A percentile compares a stretch with the other conserved stretches of the same genome.
These are phyloP conservation scores for Arxiozyma slooffiae DNA, from an alignment of 1,139 yeast genomes.

Conservation along the genomic window DNA sequence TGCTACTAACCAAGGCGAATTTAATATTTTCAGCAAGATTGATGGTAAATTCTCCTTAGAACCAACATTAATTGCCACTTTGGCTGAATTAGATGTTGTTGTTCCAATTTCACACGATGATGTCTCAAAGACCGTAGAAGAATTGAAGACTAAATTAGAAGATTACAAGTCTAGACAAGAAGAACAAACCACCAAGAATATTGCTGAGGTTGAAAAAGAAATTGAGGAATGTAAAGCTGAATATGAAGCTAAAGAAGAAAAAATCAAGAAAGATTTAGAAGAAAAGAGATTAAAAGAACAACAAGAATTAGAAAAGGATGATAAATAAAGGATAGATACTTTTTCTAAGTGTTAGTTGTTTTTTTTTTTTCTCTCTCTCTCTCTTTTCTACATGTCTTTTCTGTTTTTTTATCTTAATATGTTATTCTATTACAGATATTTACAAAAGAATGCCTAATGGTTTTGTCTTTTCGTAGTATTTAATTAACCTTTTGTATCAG, in stretches of 20 bases:
- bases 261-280: slow-evolving; percentile 33
- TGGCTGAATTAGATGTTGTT: slow-evolving; percentile 66
- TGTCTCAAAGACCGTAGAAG: slow-evolving; percentile 53
- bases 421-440: neutral
- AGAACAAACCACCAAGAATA: slow-evolving; percentile 67
- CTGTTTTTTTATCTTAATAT: no score
- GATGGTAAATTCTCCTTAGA: slow-evolving; percentile 59
- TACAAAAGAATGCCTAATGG: neutral
- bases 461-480: neutral
- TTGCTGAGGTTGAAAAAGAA: slow-evolving; percentile 66
- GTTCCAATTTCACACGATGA: slow-evolving; percentile 76
- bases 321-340: neutral
- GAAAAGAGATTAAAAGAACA: slow-evolving; percentile 27
- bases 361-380: neutral
- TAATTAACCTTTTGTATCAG: neutral
- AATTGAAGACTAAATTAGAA: slow-evolving; percentile 64
- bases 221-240: slow-evolving; percentile 48
- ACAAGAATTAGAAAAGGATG: slow-evolving; percentile 12
- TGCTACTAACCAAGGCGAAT: slow-evolving; percentile 14
- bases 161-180: slow-evolving; percentile 69
- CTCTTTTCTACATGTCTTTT: neutral
- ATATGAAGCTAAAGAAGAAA: slow-evolving; percentile 31
- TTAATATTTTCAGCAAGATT: slow-evolving; percentile 16
- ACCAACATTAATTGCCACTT: slow-evolving; percentile 67
- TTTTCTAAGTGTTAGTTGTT: neutral